phyloP scores from a whole-genome alignment of 2,329 filamentous ascomycete species.

The Cadophora malorum region DNA sequence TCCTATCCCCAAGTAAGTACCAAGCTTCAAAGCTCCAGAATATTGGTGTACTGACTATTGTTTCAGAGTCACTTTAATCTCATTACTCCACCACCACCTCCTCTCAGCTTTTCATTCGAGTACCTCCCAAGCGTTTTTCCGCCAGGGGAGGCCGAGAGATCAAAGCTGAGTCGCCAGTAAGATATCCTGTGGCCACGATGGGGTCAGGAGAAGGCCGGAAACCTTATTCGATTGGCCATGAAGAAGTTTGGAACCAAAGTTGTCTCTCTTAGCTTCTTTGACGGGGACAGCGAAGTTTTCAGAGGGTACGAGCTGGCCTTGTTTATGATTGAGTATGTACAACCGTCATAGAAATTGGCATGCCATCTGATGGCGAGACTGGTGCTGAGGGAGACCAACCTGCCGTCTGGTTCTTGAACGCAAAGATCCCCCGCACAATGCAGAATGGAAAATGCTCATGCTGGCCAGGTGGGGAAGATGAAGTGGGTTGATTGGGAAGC shows the following conservation, averaged over 20 bases:
- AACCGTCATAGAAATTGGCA: too few relatives aligned
- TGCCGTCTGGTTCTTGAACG: too few relatives aligned
- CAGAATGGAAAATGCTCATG: too few relatives aligned
- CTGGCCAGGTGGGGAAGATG: too few relatives aligned
- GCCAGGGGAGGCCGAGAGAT: conserved; percentile 40
- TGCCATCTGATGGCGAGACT: too few relatives aligned
- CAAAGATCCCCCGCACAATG: too few relatives aligned
- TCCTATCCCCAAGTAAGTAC: conserved; percentile 31
- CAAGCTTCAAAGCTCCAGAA: background rate
- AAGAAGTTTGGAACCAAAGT: conserved; percentile 40
- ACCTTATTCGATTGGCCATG: conserved; percentile 39
- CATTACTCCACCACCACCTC: conserved; percentile 46
- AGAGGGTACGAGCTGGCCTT: conserved; percentile 10
- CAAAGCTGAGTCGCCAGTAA: conserved; percentile 34
- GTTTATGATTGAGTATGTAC: too few relatives aligned
- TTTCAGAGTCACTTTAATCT: conserved; percentile 46
- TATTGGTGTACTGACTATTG: background rate
- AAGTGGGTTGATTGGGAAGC: too few relatives aligned
- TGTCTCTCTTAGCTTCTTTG: conserved; percentile 47
- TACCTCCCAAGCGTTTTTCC: conserved; percentile 44
- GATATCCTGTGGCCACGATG: conserved; percentile 38
- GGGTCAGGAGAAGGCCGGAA: conserved; percentile 33
- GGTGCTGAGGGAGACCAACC: too few relatives aligned
- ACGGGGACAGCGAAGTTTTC: conserved; percentile 44
- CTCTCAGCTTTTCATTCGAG: conserved; percentile 36